Percentiles rank a stretch among this genome's conserved stretches.
Evolutionary conservation across 2,329 filamentous ascomycete genomes (phyloP).

Genomic region (Fusarium heterosporum): DNA sequence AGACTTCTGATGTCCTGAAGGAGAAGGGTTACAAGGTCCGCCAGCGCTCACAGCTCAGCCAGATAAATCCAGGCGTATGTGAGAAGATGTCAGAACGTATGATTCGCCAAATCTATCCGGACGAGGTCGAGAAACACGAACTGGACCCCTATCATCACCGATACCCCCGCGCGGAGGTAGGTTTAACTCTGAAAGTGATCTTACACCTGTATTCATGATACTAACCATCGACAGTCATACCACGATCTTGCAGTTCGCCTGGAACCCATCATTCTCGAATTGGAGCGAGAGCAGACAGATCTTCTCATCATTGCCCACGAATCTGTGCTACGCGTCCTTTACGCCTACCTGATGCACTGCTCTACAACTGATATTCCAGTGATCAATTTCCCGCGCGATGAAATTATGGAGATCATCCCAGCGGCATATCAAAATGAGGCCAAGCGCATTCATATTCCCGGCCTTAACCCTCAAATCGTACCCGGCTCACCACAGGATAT

Average conservation of each 20-base stretch:
- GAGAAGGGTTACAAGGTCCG: constrained; percentile 85
- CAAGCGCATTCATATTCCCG: constrained; percentile 87
- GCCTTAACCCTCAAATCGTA: constrained; percentile 73
- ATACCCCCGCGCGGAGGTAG: constrained; percentile 91
- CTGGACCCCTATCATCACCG: constrained; percentile 96
- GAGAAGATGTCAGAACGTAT: constrained; percentile 89
- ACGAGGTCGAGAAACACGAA: constrained; percentile 93
- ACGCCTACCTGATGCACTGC: constrained; percentile 98
- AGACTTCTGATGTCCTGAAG: constrained; percentile 87
- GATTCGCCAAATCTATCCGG: constrained; percentile 85
- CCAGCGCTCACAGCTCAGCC: constrained; percentile 95
- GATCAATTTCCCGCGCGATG: constrained; percentile 92
- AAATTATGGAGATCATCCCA: constrained; percentile 99
- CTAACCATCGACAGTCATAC: constrained; percentile 75
- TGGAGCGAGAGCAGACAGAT: constrained; percentile 96
- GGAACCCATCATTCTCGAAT: constrained; percentile 96
- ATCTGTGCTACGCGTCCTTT: constrained; percentile 94
- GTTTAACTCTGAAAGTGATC: background rate
- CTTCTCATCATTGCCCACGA: constrained; percentile 99
- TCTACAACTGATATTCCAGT: constrained; percentile 94
- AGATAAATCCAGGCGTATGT: constrained; percentile 95
- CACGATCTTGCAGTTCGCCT: constrained; percentile 98
- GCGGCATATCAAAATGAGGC: constrained; percentile 97
- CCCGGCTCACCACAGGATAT: constrained; percentile 85
- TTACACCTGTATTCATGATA: background rate